These are phyloP conservation scores for Capronia americana DNA, from an alignment of 2,329 filamentous ascomycete genomes.

Conservation along the genomic window DNA sequence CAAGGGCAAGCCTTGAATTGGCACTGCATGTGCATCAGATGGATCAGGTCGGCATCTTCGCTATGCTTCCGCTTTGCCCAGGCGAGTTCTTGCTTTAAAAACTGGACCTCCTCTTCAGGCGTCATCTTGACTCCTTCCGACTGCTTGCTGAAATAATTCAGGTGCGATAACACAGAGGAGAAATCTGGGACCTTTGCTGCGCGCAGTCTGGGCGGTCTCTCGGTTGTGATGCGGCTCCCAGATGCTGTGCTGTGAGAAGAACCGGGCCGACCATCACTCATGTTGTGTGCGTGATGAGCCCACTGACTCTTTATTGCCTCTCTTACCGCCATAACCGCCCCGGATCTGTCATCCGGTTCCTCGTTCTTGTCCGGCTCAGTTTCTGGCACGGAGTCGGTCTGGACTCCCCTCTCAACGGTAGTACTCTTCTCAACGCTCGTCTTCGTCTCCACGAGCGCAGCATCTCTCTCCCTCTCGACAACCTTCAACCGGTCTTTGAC, in stretches of 20 bases:
- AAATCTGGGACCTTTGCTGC: constrained; percentile 12
- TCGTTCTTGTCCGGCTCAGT: neutral
- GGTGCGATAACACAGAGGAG: constrained; percentile 21
- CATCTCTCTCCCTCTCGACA: constrained; percentile 48
- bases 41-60: constrained; percentile 61
- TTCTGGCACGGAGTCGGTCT: constrained; percentile 7
- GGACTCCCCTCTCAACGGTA: constrained; percentile 5
- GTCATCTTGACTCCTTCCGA: constrained; percentile 42
- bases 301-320: constrained; percentile 6
- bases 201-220: neutral
- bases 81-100: constrained; percentile 57
- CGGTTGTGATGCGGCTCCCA: neutral
- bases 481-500: constrained; percentile 51
- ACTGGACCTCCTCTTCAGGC: constrained; percentile 50
- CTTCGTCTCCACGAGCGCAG: constrained; percentile 29
- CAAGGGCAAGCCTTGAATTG: constrained; percentile 57
- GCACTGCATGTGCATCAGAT: constrained; percentile 58
- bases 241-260: constrained; percentile 2
- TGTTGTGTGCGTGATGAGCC: neutral
- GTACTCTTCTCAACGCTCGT: constrained; percentile 18
- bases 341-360: neutral
- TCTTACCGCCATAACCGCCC: neutral
- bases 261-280: neutral
- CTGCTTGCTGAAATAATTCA: constrained; percentile 30
- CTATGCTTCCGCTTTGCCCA: constrained; percentile 57